These are phyloP conservation scores for Stereocaulon alpinum DNA, from an alignment of 495 filamentous ascomycete genomes.

Conservation along the genomic window DNA sequence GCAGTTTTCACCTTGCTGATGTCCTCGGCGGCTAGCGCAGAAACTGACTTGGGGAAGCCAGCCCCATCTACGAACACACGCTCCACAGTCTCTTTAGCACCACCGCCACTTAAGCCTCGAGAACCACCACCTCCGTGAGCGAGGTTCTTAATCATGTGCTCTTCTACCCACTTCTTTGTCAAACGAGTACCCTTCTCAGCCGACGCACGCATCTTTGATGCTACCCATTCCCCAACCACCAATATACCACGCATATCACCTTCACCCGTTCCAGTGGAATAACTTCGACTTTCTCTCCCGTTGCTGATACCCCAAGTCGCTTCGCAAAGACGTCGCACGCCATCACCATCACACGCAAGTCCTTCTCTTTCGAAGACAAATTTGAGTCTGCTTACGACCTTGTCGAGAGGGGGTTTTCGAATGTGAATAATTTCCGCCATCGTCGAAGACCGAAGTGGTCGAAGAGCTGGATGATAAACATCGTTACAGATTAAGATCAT, in stretches of 20 bases:
- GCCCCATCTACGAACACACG: slow-evolving; percentile 80
- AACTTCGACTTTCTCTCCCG: slow-evolving; percentile 46
- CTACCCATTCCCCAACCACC: slow-evolving; percentile 93
- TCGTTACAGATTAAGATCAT: slow-evolving; percentile 95
- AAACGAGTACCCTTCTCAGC: slow-evolving; percentile 36
- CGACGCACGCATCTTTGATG: slow-evolving; percentile 58
- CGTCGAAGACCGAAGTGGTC: slow-evolving; percentile 67
- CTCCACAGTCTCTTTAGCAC: slow-evolving; percentile 70
- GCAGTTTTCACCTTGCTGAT: slow-evolving; percentile 24
- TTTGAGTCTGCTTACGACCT: slow-evolving; percentile 74
- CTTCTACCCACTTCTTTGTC: slow-evolving; percentile 76
- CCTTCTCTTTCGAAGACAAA: slow-evolving; percentile 77
- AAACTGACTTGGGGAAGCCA: slow-evolving; percentile 57
- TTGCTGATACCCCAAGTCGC: slow-evolving; percentile 77
- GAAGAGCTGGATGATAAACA: slow-evolving; percentile 84
- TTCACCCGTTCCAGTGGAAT: slow-evolving; percentile 51
- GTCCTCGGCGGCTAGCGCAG: slow-evolving; percentile 29
- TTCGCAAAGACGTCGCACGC: slow-evolving; percentile 81
- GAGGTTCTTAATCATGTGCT: slow-evolving; percentile 58
- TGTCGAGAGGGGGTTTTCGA: slow-evolving; percentile 75
- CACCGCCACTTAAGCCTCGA: slow-evolving; percentile 67
- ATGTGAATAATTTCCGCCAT: slow-evolving; percentile 88
- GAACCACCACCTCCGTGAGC: slow-evolving; percentile 66
- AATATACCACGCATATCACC: slow-evolving; percentile 88
- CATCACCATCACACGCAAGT: slow-evolving; percentile 75